Evolutionary conservation across 306 rosid genomes (phyloP).

Genomic region (Prunus mume): DNA sequence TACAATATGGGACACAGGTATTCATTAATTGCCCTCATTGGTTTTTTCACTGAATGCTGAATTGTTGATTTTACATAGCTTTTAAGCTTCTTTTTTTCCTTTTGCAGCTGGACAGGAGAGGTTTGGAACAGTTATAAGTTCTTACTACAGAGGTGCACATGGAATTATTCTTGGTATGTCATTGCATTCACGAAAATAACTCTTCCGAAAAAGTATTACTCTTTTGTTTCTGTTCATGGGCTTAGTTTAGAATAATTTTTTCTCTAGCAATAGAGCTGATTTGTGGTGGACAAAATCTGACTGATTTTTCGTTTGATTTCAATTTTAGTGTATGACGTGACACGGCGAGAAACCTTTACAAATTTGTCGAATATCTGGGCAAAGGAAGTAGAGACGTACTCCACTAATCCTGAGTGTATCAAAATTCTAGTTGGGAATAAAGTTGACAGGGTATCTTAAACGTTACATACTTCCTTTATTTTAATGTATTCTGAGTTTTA

Average conservation of each 20-base stretch:
- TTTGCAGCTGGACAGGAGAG: constrained; percentile 96
- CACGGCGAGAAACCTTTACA: constrained; percentile 77
- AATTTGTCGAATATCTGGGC: constrained; percentile 73
- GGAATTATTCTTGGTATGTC: constrained; percentile 90
- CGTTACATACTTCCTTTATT: background rate
- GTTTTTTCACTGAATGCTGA: background rate
- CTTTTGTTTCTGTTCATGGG: background rate
- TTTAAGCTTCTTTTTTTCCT: background rate
- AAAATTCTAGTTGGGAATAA: constrained; percentile 88
- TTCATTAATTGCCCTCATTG: background rate
- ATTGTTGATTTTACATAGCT: background rate
- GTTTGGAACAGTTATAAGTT: constrained; percentile 85
- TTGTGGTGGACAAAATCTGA: constrained; percentile 5
- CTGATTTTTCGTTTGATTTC: constrained; percentile 12
- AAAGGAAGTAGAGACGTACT: constrained; percentile 75
- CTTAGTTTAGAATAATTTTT: background rate
- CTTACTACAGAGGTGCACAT: constrained; percentile 95
- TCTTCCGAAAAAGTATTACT: too few relatives aligned
- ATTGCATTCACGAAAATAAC: background rate
- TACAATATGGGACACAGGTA: constrained; percentile 99
- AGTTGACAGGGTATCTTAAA: constrained; percentile 63
- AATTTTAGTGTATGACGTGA: constrained; percentile 76
- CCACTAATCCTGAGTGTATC: constrained; percentile 63
- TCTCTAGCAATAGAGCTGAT: background rate
- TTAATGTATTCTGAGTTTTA: background rate